Percentiles rank a stretch among this genome's conserved stretches.
phyloP scores from a whole-genome alignment of 2,329 filamentous ascomycete species.

The Venturia carpophila region DNA sequence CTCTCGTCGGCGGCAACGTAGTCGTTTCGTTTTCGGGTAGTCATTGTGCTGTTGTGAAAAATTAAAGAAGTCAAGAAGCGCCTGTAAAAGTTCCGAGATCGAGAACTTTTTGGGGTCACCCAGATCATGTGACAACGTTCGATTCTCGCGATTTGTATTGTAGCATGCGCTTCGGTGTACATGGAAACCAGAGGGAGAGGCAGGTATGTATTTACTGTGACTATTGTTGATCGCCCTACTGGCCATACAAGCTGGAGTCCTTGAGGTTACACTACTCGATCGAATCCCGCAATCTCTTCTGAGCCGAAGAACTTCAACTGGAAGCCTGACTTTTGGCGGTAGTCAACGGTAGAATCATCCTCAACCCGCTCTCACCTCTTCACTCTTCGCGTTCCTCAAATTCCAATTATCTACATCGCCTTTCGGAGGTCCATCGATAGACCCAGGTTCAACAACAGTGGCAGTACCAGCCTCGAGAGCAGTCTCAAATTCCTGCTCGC shows the following conservation, averaged over 20 bases:
- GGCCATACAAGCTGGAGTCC: neutral
- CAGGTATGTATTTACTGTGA: neutral
- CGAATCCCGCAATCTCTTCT: neutral
- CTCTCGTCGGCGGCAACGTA: constrained; percentile 52
- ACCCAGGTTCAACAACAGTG: neutral
- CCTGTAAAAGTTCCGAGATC: neutral
- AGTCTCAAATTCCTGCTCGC: constrained; percentile 1
- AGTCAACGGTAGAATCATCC: neutral
- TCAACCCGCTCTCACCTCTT: neutral
- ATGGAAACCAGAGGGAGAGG: neutral
- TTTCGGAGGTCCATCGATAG: neutral
- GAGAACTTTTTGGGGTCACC: neutral
- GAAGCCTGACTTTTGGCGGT: neutral
- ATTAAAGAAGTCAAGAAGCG: neutral
- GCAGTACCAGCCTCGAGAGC: constrained; percentile 4
- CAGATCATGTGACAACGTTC: neutral
- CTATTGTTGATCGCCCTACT: neutral
- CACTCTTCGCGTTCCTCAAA: neutral
- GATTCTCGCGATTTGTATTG: neutral
- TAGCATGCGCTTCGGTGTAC: neutral
- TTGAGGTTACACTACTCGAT: too few species aligned
- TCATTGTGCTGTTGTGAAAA: constrained; percentile 40
- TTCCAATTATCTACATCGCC: neutral
- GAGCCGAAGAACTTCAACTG: neutral
- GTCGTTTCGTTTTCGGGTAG: constrained; percentile 61